phyloP scores from a whole-genome alignment of 495 filamentous ascomycete genomes.

The Penicillium egyptiacum region DNA sequence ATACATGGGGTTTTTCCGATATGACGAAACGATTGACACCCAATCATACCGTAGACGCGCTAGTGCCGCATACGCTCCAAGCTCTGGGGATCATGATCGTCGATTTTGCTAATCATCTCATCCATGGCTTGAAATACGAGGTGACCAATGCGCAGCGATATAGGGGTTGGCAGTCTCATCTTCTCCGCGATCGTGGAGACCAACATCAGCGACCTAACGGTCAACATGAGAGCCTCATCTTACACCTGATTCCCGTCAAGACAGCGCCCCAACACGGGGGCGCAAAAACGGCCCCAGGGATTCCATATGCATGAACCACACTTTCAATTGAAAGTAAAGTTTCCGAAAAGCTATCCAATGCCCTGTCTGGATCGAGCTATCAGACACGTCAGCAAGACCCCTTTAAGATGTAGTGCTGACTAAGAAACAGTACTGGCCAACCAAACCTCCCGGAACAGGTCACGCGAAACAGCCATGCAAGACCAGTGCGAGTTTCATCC shows the following conservation, averaged over 20 bases:
- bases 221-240: constrained; percentile 11
- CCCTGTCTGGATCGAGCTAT: constrained; percentile 2
- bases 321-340: not conserved
- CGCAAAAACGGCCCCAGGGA: constrained; percentile 1
- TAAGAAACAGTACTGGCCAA: not conserved
- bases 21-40: not conserved
- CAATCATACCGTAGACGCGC: not conserved
- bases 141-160: not conserved
- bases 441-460: not conserved
- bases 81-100: constrained; percentile 1
- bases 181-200: not conserved
- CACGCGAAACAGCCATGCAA: constrained; percentile 4
- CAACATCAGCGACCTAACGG: not conserved
- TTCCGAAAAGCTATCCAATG: not conserved
- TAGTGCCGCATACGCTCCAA: not conserved
- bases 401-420: constrained; percentile 10
- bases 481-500: constrained; percentile 9
- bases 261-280: not conserved
- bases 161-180: not conserved
- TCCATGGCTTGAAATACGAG: not conserved
- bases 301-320: constrained; percentile 13
- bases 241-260: not conserved
- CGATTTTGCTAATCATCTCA: not conserved
- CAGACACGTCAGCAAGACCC: constrained; percentile 23
- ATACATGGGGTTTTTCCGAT: not conserved